Base-by-base conservation (phyloP, 352 stramenopile genomes). In the Phytophthora palmivora region DNA sequence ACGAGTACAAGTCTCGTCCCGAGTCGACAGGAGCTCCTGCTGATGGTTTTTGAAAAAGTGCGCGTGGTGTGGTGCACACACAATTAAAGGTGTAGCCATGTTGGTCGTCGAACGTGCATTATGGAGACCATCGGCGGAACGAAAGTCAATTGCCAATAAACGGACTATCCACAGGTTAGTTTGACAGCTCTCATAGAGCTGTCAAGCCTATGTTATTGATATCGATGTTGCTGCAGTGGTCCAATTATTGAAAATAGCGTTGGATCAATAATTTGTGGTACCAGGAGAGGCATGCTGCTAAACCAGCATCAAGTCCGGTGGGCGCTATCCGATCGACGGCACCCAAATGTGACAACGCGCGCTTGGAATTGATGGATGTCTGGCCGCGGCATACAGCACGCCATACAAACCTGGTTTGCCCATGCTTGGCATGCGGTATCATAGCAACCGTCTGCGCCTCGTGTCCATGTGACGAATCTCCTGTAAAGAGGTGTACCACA, bases 401-500 rank as follows among this genome's bases (percentile, higher is more conserved):
- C 24, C 38, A 58, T 58, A 51, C 32, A 56, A 47, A 56, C 16
- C 53, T 18, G 19, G 22, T 59, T 43, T 30, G 48, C 32, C 24
- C 48, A 56, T 43, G 32, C 32, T n/a, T 30, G 24, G 21, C 44
- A 56, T 56, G 43, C 44, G 54, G 44, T 56, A 63, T 50, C 44
- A 46, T 32, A 18, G 54, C 42, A 62, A 62, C 54, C 43, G 52
- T 37, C 41, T 60, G 36, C 26, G 11, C 3, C 28, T 33, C 57
- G 46, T 65, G 30, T 53, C 59, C 41, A 68, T 68, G 59, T 30
- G 47, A 65, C 57, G 30, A 28, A 22, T 43, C 24, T 32, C 48
- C 30, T 60, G 15, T 48, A 54, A 2, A 28, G 47, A 36, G 45
- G 26, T 16, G 7, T 47, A 28, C 24, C 24, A 14, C n/a, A 11